Evolutionary conservation across 179 eudicot genomes (phyloP).

Genomic region (Beta macrorhiza): DNA sequence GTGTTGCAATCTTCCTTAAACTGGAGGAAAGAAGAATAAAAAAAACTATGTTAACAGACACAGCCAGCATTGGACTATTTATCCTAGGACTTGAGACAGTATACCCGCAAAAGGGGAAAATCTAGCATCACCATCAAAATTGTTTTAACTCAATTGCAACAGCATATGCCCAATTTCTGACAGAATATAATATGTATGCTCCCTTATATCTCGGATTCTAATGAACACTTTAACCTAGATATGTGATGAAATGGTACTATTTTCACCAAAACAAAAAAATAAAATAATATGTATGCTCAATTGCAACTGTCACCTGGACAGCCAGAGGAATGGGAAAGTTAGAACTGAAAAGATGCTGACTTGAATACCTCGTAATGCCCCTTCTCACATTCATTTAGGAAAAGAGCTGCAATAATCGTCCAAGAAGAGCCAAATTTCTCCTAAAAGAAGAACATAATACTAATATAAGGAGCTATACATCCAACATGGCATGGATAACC

Average conservation of each 20-base stretch:
- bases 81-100: neutral
- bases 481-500: neutral
- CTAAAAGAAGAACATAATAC: constrained; percentile 41
- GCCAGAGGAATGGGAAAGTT: neutral
- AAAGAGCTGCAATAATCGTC: constrained; percentile 64
- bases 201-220: neutral
- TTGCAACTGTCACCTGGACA: neutral
- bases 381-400: constrained; percentile 70
- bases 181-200: neutral
- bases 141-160: neutral
- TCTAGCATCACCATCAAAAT: neutral
- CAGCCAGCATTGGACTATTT: neutral
- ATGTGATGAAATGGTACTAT: too few species aligned
- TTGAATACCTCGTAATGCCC: constrained; percentile 63
- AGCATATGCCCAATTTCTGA: neutral
- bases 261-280: too few species aligned
- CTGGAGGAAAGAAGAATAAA: constrained; percentile 38
- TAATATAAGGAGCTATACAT: neutral
- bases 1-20: constrained; percentile 94
- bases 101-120: neutral
- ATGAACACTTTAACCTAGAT: too few species aligned
- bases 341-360: neutral
- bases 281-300: neutral
- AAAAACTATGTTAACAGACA: constrained; percentile 1
- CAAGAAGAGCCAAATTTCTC: constrained; percentile 86